Percentiles rank a stretch among this genome's conserved stretches.
phyloP scores from a whole-genome alignment of 2,329 filamentous ascomycete species.

The Celoporthe dispersa region DNA sequence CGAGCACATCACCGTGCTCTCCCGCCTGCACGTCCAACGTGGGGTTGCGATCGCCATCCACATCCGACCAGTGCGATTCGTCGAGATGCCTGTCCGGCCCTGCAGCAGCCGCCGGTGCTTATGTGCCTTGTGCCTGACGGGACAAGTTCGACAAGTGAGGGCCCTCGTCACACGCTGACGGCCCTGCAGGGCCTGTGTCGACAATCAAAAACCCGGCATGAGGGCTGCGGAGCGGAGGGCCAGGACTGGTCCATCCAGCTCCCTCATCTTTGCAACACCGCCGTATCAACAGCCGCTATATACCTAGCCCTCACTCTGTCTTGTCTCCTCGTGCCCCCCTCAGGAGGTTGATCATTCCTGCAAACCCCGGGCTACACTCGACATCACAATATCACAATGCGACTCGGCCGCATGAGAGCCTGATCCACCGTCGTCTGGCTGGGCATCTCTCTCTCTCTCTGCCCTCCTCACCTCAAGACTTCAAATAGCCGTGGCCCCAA shows the following conservation, averaged over 20 bases:
- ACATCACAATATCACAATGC: conserved; percentile 52
- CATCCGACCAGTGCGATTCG: conserved; percentile 43
- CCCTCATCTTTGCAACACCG: conserved; percentile 34
- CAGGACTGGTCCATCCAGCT: conserved; percentile 40
- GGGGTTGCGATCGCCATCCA: conserved; percentile 29
- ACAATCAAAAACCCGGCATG: conserved; percentile 39
- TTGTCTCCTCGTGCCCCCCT: conserved; percentile 9
- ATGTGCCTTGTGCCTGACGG: conserved; percentile 37
- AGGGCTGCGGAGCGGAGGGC: conserved; percentile 31
- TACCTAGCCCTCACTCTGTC: conserved; percentile 46
- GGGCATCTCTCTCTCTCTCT: conserved; percentile 5
- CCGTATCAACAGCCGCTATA: conserved; percentile 60
- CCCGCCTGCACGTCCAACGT: conserved; percentile 36
- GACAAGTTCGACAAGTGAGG: conserved; percentile 46
- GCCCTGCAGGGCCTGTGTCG: background rate
- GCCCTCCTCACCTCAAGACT: conserved; percentile 12
- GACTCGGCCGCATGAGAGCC: conserved; percentile 52
- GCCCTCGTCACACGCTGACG: conserved; percentile 42
- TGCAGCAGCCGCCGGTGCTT: conserved; percentile 41
- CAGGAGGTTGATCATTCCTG: conserved; percentile 40
- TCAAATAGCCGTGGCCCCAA: conserved; percentile 26
- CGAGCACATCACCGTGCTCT: conserved; percentile 33
- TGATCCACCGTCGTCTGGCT: conserved; percentile 23
- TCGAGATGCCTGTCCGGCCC: conserved; percentile 44
- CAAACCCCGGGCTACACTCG: conserved; percentile 43